phyloP scores from a whole-genome alignment of 2,329 filamentous ascomycete species.

The Fusarium kyushuense region DNA sequence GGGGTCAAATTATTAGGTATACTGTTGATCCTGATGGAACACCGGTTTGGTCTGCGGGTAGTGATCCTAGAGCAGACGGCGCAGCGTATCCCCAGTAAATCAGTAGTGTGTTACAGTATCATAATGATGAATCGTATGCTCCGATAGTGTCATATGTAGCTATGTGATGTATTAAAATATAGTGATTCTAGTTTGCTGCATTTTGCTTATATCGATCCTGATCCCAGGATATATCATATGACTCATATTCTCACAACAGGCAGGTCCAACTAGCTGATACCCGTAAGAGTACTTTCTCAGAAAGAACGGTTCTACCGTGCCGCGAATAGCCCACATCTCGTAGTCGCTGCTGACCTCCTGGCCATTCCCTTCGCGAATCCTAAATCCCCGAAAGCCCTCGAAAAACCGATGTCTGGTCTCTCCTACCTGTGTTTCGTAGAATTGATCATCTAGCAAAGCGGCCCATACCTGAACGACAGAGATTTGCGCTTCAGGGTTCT shows the following conservation, averaged over 20 bases:
- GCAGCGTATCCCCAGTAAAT: slow-evolving; percentile 65
- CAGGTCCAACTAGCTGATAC: background rate
- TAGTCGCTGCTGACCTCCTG: background rate
- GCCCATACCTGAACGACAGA: background rate
- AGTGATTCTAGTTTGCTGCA: background rate
- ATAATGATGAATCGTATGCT: background rate
- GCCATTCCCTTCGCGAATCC: too few relatives aligned
- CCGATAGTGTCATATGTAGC: too few relatives aligned
- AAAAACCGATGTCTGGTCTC: too few relatives aligned
- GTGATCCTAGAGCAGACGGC: slow-evolving; percentile 89
- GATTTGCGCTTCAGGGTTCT: accelerated
- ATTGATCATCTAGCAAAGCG: background rate
- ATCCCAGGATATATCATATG: too few relatives aligned
- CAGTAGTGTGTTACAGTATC: background rate
- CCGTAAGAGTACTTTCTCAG: background rate
- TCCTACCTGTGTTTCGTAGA: too few relatives aligned
- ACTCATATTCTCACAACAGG: too few relatives aligned
- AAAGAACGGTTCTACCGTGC: background rate
- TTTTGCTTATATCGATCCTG: background rate
- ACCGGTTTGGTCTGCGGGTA: slow-evolving; percentile 87
- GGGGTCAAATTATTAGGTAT: slow-evolving; percentile 87
- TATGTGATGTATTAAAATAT: background rate
- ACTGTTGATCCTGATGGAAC: slow-evolving; percentile 78
- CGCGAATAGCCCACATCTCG: background rate
- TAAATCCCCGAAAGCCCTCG: too few relatives aligned